These are phyloP conservation scores for Metarhizium album DNA, from an alignment of 2,329 filamentous ascomycete genomes.

Conservation along the genomic window DNA sequence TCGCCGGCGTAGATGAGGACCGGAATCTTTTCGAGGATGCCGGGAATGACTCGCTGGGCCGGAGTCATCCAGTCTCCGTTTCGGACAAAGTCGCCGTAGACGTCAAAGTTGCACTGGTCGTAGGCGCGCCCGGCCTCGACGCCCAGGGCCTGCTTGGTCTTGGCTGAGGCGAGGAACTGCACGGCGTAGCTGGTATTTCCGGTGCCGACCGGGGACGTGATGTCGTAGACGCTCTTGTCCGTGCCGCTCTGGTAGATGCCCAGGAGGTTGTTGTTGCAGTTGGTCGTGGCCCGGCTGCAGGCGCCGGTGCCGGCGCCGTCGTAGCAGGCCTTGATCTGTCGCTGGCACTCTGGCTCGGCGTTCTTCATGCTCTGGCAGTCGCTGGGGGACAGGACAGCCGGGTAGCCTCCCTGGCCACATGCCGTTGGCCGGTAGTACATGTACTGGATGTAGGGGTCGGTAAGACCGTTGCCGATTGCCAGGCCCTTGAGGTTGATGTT, in stretches of 20 bases:
- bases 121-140: conserved; percentile 71
- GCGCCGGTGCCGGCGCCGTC: conserved; percentile 78
- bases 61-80: conserved; percentile 97
- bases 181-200: conserved; percentile 83
- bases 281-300: conserved; percentile 86
- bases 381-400: conserved; percentile 65
- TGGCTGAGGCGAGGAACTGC: conserved; percentile 71
- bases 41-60: conserved; percentile 80
- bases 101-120: conserved; percentile 92
- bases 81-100: conserved; percentile 86
- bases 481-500: conserved; percentile 97
- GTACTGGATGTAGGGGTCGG: conserved; percentile 86
- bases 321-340: conserved; percentile 83
- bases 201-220: conserved; percentile 79
- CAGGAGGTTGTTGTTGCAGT: conserved; percentile 94
- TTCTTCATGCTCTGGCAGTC: conserved; percentile 86
- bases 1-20: conserved; percentile 89
- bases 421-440: conserved; percentile 94
- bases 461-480: conserved; percentile 91
- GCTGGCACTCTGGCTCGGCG: conserved; percentile 76
- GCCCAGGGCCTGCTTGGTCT: conserved; percentile 78
- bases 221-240: conserved; percentile 87
- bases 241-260: conserved; percentile 77
- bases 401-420: conserved; percentile 88
- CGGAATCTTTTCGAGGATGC: conserved; percentile 79